A percentile compares a stretch with the other conserved stretches of the same genome.
phyloP scores from a whole-genome alignment of 2,329 filamentous ascomycete genomes.

The Erysiphe pulchra region DNA sequence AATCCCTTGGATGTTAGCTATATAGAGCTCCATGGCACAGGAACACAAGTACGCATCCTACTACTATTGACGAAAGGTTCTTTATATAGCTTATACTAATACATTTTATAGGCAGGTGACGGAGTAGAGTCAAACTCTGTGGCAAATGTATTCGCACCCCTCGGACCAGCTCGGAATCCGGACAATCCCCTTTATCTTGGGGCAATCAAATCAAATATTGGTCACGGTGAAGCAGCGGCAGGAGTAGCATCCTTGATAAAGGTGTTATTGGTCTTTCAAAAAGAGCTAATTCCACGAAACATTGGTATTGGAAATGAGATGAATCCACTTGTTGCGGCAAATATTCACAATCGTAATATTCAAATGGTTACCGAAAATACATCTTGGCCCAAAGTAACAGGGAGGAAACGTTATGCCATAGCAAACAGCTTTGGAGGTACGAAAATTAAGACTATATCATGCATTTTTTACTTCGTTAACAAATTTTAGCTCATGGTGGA shows the following conservation, averaged over 20 bases:
- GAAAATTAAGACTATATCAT: conserved; percentile 3
- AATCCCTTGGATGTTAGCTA: conserved; percentile 58
- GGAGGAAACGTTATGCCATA: conserved; percentile 2
- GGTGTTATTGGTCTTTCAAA: conserved; percentile 12
- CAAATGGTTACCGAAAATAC: conserved; percentile 11
- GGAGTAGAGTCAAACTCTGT: conserved; percentile 62
- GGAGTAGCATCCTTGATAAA: conserved; percentile 14
- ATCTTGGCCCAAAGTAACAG: conserved; percentile 1
- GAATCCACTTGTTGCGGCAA: conserved; percentile 12
- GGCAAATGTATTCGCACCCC: conserved; percentile 33
- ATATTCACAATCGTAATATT: conserved; percentile 15
- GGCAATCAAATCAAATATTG: conserved; percentile 15
- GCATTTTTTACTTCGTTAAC: neutral
- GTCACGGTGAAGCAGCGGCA: conserved; percentile 14
- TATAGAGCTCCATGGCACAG: conserved; percentile 76
- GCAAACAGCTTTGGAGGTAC: conserved; percentile 23
- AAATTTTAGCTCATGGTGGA: conserved; percentile 10
- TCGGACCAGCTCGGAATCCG: conserved; percentile 18
- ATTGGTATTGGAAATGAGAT: conserved; percentile 14
- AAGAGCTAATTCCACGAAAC: conserved; percentile 12
- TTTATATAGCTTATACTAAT: neutral
- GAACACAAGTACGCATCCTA: conserved; percentile 22
- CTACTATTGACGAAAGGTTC: neutral
- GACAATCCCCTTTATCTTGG: conserved; percentile 24
- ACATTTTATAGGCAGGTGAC: conserved; percentile 42